Percentiles rank a stretch among this genome's conserved stretches.
Evolutionary conservation across 1,139 yeast genomes (phyloP).

Genomic region (Taphrina sp.): DNA sequence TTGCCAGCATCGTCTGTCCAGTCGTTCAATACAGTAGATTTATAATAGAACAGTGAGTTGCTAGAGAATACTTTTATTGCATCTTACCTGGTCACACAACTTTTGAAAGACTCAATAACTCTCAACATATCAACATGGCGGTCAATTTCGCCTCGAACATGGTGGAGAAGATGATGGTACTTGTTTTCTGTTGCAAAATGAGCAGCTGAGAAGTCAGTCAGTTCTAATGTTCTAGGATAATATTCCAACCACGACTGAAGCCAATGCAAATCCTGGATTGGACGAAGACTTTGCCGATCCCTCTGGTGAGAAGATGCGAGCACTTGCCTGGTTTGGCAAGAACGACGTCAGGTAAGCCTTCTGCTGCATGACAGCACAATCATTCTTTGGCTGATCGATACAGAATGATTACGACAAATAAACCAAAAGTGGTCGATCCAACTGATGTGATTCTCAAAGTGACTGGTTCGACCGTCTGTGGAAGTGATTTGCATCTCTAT

Average conservation of each 20-base stretch:
- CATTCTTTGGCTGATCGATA: no score
- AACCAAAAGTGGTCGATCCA: slow-evolving; percentile 45
- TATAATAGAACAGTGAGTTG: no score
- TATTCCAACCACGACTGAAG: slow-evolving; percentile 16
- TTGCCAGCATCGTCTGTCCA: no score
- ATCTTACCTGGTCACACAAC: no score
- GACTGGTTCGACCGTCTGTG: slow-evolving; percentile 51
- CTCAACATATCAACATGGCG: no score
- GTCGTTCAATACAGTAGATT: no score
- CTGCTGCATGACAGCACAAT: no score
- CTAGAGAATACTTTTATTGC: no score
- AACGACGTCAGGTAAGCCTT: no score
- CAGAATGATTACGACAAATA: slow-evolving; percentile 43
- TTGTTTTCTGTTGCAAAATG: no score
- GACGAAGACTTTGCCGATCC: slow-evolving; percentile 18
- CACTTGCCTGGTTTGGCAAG: slow-evolving; percentile 34
- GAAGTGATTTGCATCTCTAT: slow-evolving; percentile 49
- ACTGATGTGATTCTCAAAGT: slow-evolving; percentile 52
- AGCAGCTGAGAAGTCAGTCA: no score
- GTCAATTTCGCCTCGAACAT: slow-evolving; percentile 27
- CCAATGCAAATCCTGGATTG: slow-evolving; percentile 24
- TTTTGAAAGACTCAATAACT: no score
- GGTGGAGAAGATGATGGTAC: slow-evolving; percentile 20
- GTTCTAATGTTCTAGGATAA: slow-evolving; percentile 1
- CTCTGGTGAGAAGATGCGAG: slow-evolving; percentile 32